Evolutionary conservation across 2,329 filamentous ascomycete genomes (phyloP).

Genomic region (Aspergillus sp.): DNA sequence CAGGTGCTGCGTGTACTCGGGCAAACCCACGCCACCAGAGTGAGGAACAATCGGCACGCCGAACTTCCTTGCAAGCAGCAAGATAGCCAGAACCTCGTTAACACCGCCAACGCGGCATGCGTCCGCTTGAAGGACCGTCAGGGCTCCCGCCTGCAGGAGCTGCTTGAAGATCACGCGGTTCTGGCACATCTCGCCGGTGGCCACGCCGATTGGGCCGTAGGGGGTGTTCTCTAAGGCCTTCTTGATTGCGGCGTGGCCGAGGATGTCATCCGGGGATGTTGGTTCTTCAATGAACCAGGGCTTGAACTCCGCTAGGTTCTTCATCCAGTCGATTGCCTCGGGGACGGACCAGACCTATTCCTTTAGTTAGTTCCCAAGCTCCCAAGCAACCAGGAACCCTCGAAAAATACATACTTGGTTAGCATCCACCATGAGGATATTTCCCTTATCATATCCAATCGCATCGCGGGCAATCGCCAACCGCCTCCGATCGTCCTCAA

Average conservation of each 20-base stretch:
- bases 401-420: constrained; percentile 65
- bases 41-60: constrained; percentile 83
- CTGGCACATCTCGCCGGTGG: constrained; percentile 93
- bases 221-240: constrained; percentile 65
- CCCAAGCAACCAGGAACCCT: background rate
- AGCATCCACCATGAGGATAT: constrained; percentile 88
- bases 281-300: constrained; percentile 92
- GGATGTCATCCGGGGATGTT: constrained; percentile 83
- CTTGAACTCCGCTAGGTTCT: constrained; percentile 75
- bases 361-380: background rate
- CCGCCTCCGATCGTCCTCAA: constrained; percentile 70
- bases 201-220: constrained; percentile 71
- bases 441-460: constrained; percentile 78
- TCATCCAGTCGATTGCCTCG: constrained; percentile 86
- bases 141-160: constrained; percentile 73
- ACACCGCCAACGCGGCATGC: constrained; percentile 87
- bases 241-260: constrained; percentile 81
- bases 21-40: constrained; percentile 83
- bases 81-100: constrained; percentile 87
- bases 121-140: constrained; percentile 87
- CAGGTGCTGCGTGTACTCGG: constrained; percentile 91
- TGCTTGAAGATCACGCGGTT: constrained; percentile 95
- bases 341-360: constrained; percentile 76
- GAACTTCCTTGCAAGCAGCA: constrained; percentile 71
- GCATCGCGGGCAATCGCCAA: constrained; percentile 74